Percentiles rank a stretch among this genome's conserved stretches.
Conservation (phyloP, 179 eudicot genomes). For the Silene vulgaris region DNA sequence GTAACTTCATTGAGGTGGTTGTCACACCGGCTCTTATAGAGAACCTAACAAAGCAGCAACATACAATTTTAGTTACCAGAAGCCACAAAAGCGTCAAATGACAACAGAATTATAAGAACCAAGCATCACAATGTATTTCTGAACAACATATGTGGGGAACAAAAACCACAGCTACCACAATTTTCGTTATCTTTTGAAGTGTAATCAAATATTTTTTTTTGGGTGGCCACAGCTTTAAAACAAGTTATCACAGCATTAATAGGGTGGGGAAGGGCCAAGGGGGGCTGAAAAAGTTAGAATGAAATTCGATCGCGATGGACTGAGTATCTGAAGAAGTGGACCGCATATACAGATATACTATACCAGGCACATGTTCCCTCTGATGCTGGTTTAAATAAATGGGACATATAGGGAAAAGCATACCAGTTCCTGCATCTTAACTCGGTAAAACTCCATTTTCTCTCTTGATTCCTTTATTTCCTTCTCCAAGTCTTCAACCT, state of each 20-base stretch:
- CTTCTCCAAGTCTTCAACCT: conserved; percentile 96
- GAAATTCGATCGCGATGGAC: background rate
- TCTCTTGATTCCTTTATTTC: conserved; percentile 82
- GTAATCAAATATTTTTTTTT: background rate
- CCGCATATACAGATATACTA: background rate
- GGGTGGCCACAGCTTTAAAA: background rate
- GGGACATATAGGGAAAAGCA: conserved; percentile 26
- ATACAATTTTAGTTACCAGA: background rate
- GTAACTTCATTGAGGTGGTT: conserved; percentile 79
- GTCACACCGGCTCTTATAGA: conserved; percentile 97
- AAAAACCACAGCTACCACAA: background rate
- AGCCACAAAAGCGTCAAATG: background rate
- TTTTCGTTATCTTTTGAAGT: too few species aligned
- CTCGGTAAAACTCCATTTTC: conserved; percentile 72
- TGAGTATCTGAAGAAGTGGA: background rate
- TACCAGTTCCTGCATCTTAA: conserved; percentile 98
- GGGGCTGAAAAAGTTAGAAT: too few species aligned
- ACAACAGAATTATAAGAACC: conserved; percentile 3
- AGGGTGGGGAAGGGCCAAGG: background rate
- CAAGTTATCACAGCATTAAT: background rate
- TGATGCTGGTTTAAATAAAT: background rate
- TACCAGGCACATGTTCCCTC: too few species aligned
- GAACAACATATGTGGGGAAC: background rate
- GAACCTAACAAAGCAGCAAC: conserved; percentile 44
- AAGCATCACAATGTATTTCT: background rate